Evolutionary conservation across 2,329 filamentous ascomycete genomes (phyloP), one percentile per base, ranked within the genome.

Genomic region (Trichoderma oligosporum): DNA sequence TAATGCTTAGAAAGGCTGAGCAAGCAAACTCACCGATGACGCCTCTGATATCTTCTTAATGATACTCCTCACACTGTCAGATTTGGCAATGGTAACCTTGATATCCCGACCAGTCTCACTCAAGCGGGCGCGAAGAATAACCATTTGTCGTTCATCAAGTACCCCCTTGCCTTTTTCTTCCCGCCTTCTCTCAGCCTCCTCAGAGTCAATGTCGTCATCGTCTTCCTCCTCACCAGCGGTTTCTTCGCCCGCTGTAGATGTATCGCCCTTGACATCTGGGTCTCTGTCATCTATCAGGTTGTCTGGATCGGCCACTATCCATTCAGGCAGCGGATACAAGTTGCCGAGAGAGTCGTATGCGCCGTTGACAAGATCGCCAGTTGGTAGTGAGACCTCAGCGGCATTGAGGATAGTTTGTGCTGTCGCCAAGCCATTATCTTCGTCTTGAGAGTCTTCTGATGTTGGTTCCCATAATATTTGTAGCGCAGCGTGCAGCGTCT

Each of bases 331-430:
- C 6, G 81, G 75, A 66, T 93, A 93, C 57, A 86, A 81, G 58
- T 83, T 85, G 1, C 88, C 88, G 48, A 85, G 76, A 35, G 82
- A 73, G 68, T 92, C 89, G 65, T 91, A 93, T 16, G 80, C 85
- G 8, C 88, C 88, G 56, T 88, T 83, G 36, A 82, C 82, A 18
- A 92, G 71, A 65, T 91, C 81, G 0, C 89, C 88, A 0, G 86
- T 88, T 0, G 88, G 88, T 11, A 91, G 73, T 0, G 87, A 91
- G 29, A 92, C 81, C 22, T 86, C 91, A 7, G 85, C 87, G 1
- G 91, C 91, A 66, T 87, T 84, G 5, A 97, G 74, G 57, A 97
- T 87, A 56, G 81, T 83, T 74, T 97, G 91, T 6, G 92, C 92
- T 2, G 86, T 90, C 25, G 76, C 78, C 7, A 89, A 67, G 8